Evolutionary conservation across 495 filamentous ascomycete genomes (phyloP).

Genomic region (Jackrogersella multiformis): DNA sequence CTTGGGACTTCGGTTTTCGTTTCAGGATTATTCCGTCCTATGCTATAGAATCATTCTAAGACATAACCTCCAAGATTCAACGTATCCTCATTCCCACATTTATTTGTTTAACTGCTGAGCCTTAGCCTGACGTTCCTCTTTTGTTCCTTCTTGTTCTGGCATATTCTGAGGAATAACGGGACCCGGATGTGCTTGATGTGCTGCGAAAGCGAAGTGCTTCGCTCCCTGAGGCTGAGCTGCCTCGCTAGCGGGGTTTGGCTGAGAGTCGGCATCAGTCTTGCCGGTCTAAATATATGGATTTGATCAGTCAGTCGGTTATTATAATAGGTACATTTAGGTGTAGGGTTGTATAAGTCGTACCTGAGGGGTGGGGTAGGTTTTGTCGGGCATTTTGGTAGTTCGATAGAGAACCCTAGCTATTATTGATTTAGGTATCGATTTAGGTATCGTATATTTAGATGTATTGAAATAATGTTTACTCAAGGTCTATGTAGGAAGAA

Average conservation of each 20-base stretch:
- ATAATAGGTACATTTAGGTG: too few relatives aligned
- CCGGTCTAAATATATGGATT: conserved; percentile 39
- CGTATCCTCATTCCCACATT: conserved; percentile 2
- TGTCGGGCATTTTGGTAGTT: conserved; percentile 41
- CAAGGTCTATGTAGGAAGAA: conserved; percentile 1
- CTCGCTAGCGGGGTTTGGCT: conserved; percentile 47
- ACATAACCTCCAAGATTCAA: not conserved
- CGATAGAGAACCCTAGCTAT: not conserved
- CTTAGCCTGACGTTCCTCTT: conserved; percentile 72
- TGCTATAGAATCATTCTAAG: conserved; percentile 5
- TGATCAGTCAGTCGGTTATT: not conserved
- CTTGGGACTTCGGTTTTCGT: conserved; percentile 11
- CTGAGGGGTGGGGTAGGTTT: conserved; percentile 32
- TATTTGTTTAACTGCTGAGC: conserved; percentile 73
- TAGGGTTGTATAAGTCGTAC: conserved; percentile 25
- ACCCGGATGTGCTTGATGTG: conserved; percentile 59
- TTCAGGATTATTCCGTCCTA: conserved; percentile 12
- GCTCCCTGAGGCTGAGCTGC: conserved; percentile 43
- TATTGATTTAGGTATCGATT: conserved; percentile 11
- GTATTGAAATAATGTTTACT: not conserved
- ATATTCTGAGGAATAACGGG: conserved; percentile 60
- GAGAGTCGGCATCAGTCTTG: conserved; percentile 43
- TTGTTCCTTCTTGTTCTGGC: conserved; percentile 64
- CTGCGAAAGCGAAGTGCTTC: conserved; percentile 54
- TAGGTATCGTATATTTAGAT: conserved; percentile 1